These are phyloP conservation scores for Candida odintsovae DNA, from an alignment of 805 yeast species.

Conservation along the genomic window DNA sequence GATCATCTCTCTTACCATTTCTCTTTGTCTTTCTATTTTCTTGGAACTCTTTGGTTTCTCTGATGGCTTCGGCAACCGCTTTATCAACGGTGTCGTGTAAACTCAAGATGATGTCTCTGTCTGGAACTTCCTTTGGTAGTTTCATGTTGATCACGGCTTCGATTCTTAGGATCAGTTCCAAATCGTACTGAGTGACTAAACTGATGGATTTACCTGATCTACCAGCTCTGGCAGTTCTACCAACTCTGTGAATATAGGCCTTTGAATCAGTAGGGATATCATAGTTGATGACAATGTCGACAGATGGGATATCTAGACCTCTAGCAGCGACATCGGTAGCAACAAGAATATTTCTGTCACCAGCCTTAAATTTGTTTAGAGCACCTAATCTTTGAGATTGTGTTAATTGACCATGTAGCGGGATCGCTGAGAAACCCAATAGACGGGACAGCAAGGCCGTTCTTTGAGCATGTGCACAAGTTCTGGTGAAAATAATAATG, in stretches of 20 bases:
- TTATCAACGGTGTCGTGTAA: conserved; percentile 84
- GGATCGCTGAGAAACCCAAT: conserved; percentile 84
- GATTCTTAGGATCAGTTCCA: conserved; percentile 81
- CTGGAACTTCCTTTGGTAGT: conserved; percentile 76
- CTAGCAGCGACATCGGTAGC: conserved; percentile 90
- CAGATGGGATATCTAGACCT: conserved; percentile 80
- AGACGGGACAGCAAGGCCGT: conserved; percentile 75
- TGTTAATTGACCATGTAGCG: conserved; percentile 87
- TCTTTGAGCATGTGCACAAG: conserved; percentile 93
- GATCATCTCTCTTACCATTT: conserved; percentile 18
- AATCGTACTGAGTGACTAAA: conserved; percentile 89
- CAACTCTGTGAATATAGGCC: conserved; percentile 83
- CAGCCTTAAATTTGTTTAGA: conserved; percentile 70
- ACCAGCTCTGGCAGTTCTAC: conserved; percentile 95
- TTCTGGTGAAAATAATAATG: conserved; percentile 83
- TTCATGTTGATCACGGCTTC: conserved; percentile 83
- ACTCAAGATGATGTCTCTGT: conserved; percentile 69
- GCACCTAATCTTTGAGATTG: conserved; percentile 84
- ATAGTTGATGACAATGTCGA: conserved; percentile 70
- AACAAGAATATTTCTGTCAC: conserved; percentile 60
- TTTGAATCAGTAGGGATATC: conserved; percentile 83
- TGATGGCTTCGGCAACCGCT: conserved; percentile 86
- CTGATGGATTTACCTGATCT: conserved; percentile 83
- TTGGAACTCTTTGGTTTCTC: conserved; percentile 27
- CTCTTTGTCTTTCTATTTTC: conserved; percentile 17